phyloP scores from a whole-genome alignment of 2,329 filamentous ascomycete genomes.

The Colletotrichum coccodes region DNA sequence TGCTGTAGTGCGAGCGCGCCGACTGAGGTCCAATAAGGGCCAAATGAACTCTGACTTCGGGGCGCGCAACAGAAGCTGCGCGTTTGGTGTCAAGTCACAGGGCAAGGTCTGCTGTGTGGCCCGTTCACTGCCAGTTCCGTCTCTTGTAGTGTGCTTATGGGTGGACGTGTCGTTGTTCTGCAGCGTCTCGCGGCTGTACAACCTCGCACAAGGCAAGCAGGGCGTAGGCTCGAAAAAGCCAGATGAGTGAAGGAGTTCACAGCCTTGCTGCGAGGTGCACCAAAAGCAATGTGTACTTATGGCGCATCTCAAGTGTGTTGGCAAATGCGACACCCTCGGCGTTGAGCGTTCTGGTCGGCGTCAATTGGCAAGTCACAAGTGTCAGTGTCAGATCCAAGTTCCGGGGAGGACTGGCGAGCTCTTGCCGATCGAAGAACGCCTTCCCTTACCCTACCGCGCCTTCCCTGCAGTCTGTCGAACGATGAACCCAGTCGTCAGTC shows the following conservation, averaged over 20 bases:
- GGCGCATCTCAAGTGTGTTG: not conserved
- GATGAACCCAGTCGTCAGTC: conserved; percentile 1
- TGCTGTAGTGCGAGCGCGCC: not conserved
- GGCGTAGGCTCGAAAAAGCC: not conserved
- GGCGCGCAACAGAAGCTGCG: conserved; percentile 16
- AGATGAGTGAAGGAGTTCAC: not conserved
- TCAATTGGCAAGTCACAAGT: not conserved
- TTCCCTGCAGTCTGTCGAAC: conserved; percentile 14
- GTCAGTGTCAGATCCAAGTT: conserved; percentile 9
- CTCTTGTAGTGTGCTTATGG: not conserved
- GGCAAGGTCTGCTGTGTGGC: conserved; percentile 9
- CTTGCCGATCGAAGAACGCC: conserved; percentile 19
- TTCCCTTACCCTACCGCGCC: conserved; percentile 11
- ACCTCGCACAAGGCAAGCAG: not conserved
- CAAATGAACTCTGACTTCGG: conserved; percentile 22
- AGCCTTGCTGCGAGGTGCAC: not conserved
- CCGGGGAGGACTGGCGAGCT: conserved; percentile 9
- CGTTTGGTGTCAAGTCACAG: conserved; percentile 20
- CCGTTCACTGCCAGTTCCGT: conserved; percentile 6
- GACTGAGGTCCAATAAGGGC: not conserved
- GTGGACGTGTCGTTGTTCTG: not conserved
- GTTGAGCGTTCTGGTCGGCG: not conserved
- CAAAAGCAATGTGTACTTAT: not conserved
- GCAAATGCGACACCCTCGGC: not conserved
- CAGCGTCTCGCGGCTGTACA: not conserved